Evolutionary conservation across 164 flowering plant species (phyloP), one percentile per base, ranked within the genome.

Genomic region (Cinnamomum micranthum): DNA sequence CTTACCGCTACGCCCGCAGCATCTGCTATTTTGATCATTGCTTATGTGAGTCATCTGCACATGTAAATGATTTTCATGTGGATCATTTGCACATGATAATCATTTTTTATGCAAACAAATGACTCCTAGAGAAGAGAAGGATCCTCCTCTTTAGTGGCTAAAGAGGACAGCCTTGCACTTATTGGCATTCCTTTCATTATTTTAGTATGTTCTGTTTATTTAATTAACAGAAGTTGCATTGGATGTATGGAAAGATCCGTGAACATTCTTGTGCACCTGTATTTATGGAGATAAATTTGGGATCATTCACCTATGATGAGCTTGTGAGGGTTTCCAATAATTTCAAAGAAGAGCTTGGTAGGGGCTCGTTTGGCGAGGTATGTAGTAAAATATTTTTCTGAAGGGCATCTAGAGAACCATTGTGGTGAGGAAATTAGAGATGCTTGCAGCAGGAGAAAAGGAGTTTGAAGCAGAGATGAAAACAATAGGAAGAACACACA

Each of bases 291-390:
- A 47, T 80, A 7, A 41, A 47, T 22, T 60, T 73, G 13, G 47
- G 68, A 76, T 70, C 77, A 19, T 81, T 75, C 65, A 35, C 80
- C 14, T 77, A 72, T 9, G 50, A 19, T 1, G 77, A 81, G 73
- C 78, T 81, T 6, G 72, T 75, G 15, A 63, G 69, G 60, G 78
- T 77, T 33, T 75, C 81, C 4, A 10, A 70, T 14, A 52, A 77
- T 24, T 81, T 81, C 69, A 75, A 70, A 31, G 80, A 77, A 72
- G 76, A 69, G 50, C 1, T 81, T 24, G 83, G 80, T 3, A 64
- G 59, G 35, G 83, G 77, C 14, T 47, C 80, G 2, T 75, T 75
- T 23, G 80, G 78, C 2, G 25, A 62, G 23, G 80, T 81, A 23
- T 75, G 31, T 62, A 72, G 47, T 41, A 41, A 41, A 75, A 47